Percentiles rank a stretch among this genome's conserved stretches.
Conservation (phyloP, 352 stramenopile species). For the Pythium rhizo-oryzae region DNA sequence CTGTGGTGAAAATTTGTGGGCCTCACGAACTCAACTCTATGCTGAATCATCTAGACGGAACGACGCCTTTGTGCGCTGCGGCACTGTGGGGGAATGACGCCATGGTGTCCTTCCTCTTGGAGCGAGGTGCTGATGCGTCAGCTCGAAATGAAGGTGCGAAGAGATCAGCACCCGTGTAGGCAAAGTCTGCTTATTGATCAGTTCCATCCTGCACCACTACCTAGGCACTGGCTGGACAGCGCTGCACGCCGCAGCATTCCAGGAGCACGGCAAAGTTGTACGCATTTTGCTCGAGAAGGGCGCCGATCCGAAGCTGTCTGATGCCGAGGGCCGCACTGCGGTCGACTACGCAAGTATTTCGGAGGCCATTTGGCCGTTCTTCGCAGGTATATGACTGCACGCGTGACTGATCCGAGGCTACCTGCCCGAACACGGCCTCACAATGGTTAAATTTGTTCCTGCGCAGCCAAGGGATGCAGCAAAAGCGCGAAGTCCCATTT, state of each 20-base stretch:
- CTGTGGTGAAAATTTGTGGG: background rate
- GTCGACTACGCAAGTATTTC: constrained; percentile 48
- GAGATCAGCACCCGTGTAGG: background rate
- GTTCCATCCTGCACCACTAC: background rate
- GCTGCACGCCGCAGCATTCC: constrained; percentile 42
- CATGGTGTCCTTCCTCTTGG: constrained; percentile 40
- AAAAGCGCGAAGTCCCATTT: constrained; percentile 40
- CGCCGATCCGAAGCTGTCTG: constrained; percentile 33
- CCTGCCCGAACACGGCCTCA: background rate
- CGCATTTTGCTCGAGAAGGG: constrained; percentile 37
- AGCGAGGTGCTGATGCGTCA: constrained; percentile 30
- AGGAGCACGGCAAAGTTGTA: constrained; percentile 48
- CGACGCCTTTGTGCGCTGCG: constrained; percentile 39
- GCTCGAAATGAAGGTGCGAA: constrained; percentile 38
- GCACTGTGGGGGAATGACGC: constrained; percentile 41
- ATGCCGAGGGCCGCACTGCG: constrained; percentile 33
- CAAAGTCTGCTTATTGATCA: background rate
- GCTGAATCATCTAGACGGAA: constrained; percentile 30
- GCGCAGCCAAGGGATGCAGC: constrained; percentile 32
- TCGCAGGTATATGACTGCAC: constrained; percentile 29
- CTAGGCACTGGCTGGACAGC: constrained; percentile 40
- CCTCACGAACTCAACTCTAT: background rate
- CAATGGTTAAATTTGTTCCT: background rate
- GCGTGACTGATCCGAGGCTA: background rate
- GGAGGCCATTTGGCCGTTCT: constrained; percentile 46